phyloP scores from a whole-genome alignment of 1,284 basidiomycete genomes.

The Porogramme epimiltina region DNA sequence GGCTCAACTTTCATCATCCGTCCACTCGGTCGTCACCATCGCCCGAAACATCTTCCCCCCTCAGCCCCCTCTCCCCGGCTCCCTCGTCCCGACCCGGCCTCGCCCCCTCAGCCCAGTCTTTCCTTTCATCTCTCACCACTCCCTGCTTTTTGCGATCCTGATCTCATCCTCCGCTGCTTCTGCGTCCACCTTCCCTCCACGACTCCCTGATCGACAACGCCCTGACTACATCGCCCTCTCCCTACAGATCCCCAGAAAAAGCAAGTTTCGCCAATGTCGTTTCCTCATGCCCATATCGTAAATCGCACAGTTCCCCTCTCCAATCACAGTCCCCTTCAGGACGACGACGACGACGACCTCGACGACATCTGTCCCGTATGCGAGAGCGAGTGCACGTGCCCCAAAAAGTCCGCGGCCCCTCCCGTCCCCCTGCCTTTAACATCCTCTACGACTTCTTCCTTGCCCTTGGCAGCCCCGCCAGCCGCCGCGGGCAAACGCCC shows the following conservation, averaged over 20 bases:
- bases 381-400: slow-evolving; percentile 83
- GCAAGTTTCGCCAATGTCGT: slow-evolving; percentile 62
- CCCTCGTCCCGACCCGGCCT: slow-evolving; percentile 10
- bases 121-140: slow-evolving; percentile 4
- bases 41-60: slow-evolving; percentile 14
- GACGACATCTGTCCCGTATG: slow-evolving; percentile 83
- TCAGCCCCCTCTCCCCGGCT: slow-evolving; percentile 13
- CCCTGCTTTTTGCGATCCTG: slow-evolving; percentile 8
- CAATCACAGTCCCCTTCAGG: slow-evolving; percentile 24
- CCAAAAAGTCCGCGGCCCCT: slow-evolving; percentile 35
- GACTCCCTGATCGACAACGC: slow-evolving; percentile 6
- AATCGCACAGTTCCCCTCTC: slow-evolving; percentile 38
- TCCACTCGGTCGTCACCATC: slow-evolving; percentile 8
- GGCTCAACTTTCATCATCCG: slow-evolving; percentile 4
- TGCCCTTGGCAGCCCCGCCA: slow-evolving; percentile 25
- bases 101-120: slow-evolving; percentile 1
- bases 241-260: slow-evolving; percentile 55
- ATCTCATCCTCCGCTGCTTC: slow-evolving; percentile 6
- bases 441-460: slow-evolving; percentile 27
- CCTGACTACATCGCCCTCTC: slow-evolving; percentile 9
- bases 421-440: slow-evolving; percentile 29
- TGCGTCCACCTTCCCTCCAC: slow-evolving; percentile 6
- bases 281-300: slow-evolving; percentile 68
- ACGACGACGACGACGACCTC: slow-evolving; percentile 75
- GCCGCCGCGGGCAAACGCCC: slow-evolving; percentile 27